Conservation (phyloP, 805 yeast species). For the Monosporozyma servazzii region DNA sequence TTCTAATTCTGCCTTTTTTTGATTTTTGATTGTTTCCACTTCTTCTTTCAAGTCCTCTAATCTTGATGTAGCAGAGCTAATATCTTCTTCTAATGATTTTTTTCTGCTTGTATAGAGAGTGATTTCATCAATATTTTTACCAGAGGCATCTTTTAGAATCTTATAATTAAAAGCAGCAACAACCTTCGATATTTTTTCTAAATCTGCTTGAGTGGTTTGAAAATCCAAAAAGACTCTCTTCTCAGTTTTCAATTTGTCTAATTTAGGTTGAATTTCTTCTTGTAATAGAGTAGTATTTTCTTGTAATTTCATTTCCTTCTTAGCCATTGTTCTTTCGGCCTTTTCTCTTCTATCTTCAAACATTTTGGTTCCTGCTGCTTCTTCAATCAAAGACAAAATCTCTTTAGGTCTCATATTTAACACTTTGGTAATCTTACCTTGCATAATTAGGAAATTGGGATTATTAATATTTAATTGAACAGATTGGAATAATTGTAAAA, state of each 20-base stretch:
- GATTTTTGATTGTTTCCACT: conserved; percentile 41
- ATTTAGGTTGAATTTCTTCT: conserved; percentile 90
- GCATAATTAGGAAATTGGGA: conserved; percentile 97
- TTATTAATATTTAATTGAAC: conserved; percentile 94
- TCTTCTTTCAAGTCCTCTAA: conserved; percentile 52
- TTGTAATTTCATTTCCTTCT: conserved; percentile 74
- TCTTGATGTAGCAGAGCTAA: conserved; percentile 45
- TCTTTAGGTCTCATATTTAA: conserved; percentile 92
- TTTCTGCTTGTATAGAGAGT: conserved; percentile 19
- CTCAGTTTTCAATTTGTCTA: conserved; percentile 70
- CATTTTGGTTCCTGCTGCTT: conserved; percentile 96
- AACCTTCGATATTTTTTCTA: conserved; percentile 64
- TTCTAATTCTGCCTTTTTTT: conserved; percentile 47
- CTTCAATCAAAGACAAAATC: conserved; percentile 84
- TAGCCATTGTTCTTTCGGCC: conserved; percentile 84
- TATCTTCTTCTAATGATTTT: conserved; percentile 34
- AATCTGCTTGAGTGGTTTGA: conserved; percentile 73
- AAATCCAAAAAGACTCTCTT: conserved; percentile 76
- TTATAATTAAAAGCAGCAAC: conserved; percentile 71
- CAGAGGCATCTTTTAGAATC: conserved; percentile 33
- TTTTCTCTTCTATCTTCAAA: conserved; percentile 89
- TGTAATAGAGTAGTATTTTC: conserved; percentile 64
- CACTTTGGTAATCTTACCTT: conserved; percentile 95
- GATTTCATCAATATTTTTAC: conserved; percentile 20
- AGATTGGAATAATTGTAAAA: conserved; percentile 80